Base-by-base conservation (phyloP, 768 basidiomycete species). In the Collybiopsis confluens region DNA sequence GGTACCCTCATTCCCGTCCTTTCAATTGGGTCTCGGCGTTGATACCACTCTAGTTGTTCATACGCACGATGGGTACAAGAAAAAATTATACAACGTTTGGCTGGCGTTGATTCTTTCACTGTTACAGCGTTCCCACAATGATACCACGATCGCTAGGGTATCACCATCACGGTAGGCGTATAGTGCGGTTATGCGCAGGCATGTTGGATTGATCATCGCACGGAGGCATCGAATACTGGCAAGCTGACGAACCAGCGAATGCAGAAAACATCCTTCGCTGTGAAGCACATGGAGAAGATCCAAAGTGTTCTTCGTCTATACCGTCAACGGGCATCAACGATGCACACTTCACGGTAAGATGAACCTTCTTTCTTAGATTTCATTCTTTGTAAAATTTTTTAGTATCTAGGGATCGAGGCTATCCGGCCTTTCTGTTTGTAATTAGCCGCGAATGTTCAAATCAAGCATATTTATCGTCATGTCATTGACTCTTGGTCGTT, bases 151-250 rank as follows among this genome's bases (percentile, higher is more conserved):
- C 59, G 2, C 56, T 81, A 8, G 80, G 80, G 4, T 83, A 81
- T 62, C 73, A 72, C 51, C 81, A 83, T 53, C 79, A 81, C 54
- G 80, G 80, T 75, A 50, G 35, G n/a, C n/a, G n/a, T n/a, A n/a
- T n/a, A n/a, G n/a, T n/a, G n/a, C n/a, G n/a, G n/a, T n/a, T n/a
- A n/a, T n/a, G n/a, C n/a, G n/a, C n/a, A n/a, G n/a, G n/a, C n/a
- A n/a, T n/a, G n/a, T 18, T 11, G 27, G 16, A 16, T 30, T 7
- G 23, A 28, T 38, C 21, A 26, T 16, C 1, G 10, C 33, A 3
- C 37, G 13, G 45, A 80, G 78, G 78, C 0, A 61, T 79, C 45
- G 79, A 80, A 60, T 79, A 79, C 55, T 81, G 78, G 79, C 73
- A 76, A 58, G 68, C 69, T 30, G 60, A 58, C 4, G 72, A 74